Evolutionary conservation across 768 basidiomycete genomes (phyloP).

Genomic region (Melanogaster broomeanus): DNA sequence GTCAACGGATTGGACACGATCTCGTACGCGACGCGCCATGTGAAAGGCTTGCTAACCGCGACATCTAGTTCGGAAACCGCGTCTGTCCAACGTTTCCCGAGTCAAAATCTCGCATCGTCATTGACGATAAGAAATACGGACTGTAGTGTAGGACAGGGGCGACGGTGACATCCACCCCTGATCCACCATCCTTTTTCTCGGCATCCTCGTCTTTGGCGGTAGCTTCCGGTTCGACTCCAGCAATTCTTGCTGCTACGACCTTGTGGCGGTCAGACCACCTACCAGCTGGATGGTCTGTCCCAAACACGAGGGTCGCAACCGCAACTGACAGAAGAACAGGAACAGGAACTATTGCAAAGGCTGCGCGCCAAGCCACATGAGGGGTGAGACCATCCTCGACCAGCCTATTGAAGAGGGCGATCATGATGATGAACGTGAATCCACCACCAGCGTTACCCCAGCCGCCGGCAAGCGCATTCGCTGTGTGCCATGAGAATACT

Average conservation of each 20-base stretch:
- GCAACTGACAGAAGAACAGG: constrained; percentile 51
- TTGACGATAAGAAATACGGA: neutral
- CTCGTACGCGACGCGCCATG: constrained; percentile 28
- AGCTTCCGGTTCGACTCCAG: neutral
- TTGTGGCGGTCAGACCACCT: constrained; percentile 51
- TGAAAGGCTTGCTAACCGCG: constrained; percentile 48
- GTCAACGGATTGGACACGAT: constrained; percentile 47
- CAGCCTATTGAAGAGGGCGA: constrained; percentile 47
- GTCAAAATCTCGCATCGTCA: neutral
- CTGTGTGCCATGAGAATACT: constrained; percentile 32
- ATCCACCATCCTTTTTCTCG: constrained; percentile 31
- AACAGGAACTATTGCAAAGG: constrained; percentile 58
- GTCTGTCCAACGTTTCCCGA: constrained; percentile 6
- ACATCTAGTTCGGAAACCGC: constrained; percentile 40
- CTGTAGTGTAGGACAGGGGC: neutral
- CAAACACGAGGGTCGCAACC: constrained; percentile 41
- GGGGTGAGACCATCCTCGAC: constrained; percentile 36
- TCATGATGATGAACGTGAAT: constrained; percentile 59
- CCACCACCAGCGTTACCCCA: constrained; percentile 54
- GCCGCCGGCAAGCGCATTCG: constrained; percentile 57
- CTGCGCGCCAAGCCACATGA: constrained; percentile 52
- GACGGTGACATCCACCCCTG: constrained; percentile 22
- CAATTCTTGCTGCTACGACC: constrained; percentile 32
- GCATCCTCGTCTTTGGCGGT: constrained; percentile 19
- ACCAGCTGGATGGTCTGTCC: constrained; percentile 56